Evolutionary conservation across 106 monocot species (phyloP).

Genomic region (Apostasia ramifera): DNA sequence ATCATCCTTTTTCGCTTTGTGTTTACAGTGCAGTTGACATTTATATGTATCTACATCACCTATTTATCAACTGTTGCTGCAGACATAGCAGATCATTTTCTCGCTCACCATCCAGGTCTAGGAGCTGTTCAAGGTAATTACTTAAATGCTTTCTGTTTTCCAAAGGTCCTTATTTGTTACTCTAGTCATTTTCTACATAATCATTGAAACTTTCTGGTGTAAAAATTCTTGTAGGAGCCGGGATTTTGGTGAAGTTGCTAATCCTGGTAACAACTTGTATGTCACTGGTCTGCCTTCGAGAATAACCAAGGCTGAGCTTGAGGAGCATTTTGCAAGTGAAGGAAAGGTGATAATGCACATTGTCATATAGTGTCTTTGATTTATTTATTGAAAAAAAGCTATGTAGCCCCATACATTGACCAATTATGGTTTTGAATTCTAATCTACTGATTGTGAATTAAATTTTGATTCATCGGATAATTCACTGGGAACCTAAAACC

Average conservation of each 20-base stretch:
- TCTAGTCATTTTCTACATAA: not conserved
- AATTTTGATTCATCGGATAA: not conserved
- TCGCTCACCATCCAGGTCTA: constrained; percentile 24
- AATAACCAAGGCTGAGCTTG: constrained; percentile 37
- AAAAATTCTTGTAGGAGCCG: constrained; percentile 16
- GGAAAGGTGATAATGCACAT: constrained; percentile 35
- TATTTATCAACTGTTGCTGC: constrained; percentile 11
- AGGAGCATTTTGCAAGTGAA: constrained; percentile 52
- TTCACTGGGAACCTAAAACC: not conserved
- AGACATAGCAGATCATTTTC: constrained; percentile 20
- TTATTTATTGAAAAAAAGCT: not conserved
- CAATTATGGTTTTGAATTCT: not conserved
- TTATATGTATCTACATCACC: constrained; percentile 17
- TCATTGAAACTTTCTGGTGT: not conserved
- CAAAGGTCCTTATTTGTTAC: not conserved
- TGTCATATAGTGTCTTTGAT: not conserved
- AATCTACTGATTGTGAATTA: not conserved
- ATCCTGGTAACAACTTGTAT: constrained; percentile 84
- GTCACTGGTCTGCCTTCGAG: constrained; percentile 62
- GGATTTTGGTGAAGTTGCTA: constrained; percentile 41
- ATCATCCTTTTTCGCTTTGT: too few species aligned
- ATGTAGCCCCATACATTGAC: not conserved
- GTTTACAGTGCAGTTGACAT: constrained; percentile 2
- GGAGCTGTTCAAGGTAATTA: constrained; percentile 35
- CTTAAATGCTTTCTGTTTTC: not conserved